Percentiles rank a stretch among this genome's conserved stretches.
Evolutionary conservation across 2,329 filamentous ascomycete genomes (phyloP).

Genomic region (Penicillium sp.): DNA sequence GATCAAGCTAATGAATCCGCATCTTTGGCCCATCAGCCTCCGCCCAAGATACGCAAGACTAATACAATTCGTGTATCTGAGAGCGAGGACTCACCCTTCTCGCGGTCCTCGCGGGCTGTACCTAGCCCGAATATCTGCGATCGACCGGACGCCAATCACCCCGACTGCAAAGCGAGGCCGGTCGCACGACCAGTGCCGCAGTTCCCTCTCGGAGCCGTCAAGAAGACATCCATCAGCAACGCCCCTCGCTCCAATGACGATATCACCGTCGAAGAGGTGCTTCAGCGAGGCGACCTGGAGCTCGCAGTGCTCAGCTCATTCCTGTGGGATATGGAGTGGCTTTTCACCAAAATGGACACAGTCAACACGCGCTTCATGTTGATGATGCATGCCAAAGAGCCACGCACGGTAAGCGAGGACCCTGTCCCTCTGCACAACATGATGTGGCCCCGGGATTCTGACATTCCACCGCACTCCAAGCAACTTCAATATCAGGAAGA

Average conservation of each 20-base stretch:
- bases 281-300: slow-evolving; percentile 69
- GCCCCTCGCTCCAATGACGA: slow-evolving; percentile 64
- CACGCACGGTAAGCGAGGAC: slow-evolving; percentile 38
- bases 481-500: slow-evolving; percentile 43
- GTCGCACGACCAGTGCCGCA: slow-evolving; percentile 31
- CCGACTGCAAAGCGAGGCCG: slow-evolving; percentile 4
- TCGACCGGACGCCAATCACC: slow-evolving; percentile 4
- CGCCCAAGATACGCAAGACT: slow-evolving; percentile 24
- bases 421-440: too few species aligned
- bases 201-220: slow-evolving; percentile 65
- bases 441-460: background rate
- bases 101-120: background rate
- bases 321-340: slow-evolving; percentile 79
- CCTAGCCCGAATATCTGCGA: background rate
- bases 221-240: slow-evolving; percentile 74
- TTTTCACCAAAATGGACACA: slow-evolving; percentile 68
- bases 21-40: slow-evolving; percentile 65
- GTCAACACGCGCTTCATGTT: slow-evolving; percentile 61
- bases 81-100: background rate
- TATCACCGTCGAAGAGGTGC: slow-evolving; percentile 82
- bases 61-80: background rate
- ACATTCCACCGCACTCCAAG: slow-evolving; percentile 1
- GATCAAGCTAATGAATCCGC: slow-evolving; percentile 68
- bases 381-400: slow-evolving; percentile 59
- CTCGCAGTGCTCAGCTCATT: slow-evolving; percentile 83